These are phyloP conservation scores for Fusarium anguioides DNA, from an alignment of 2,329 filamentous ascomycete species.

Conservation along the genomic window DNA sequence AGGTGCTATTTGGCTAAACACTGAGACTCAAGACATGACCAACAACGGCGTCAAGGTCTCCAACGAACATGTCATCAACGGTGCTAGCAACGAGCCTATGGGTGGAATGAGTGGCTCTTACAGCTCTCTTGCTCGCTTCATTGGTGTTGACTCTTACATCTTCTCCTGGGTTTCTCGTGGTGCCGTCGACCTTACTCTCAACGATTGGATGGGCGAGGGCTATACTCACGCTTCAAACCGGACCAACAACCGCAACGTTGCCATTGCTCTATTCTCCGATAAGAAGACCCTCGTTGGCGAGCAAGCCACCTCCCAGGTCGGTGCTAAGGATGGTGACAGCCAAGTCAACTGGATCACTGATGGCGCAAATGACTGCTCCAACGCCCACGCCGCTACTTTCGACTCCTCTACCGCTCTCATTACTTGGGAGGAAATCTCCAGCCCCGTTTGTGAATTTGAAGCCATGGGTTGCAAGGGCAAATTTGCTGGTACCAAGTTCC, in stretches of 20 bases:
- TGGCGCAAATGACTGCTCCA: conserved; percentile 63
- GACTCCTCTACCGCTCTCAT: conserved; percentile 64
- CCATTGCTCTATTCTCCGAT: conserved; percentile 66
- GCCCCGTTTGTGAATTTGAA: conserved; percentile 65
- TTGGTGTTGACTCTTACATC: conserved; percentile 64
- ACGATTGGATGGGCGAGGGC: conserved; percentile 68
- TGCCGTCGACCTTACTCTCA: conserved; percentile 63
- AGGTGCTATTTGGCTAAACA: conserved; percentile 73
- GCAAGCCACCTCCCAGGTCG: conserved; percentile 65
- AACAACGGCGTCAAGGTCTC: conserved; percentile 67
- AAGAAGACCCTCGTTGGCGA: conserved; percentile 66
- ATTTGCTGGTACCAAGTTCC: conserved; percentile 69
- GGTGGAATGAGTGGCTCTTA: conserved; percentile 73
- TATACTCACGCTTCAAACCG: conserved; percentile 64
- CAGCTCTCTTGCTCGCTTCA: conserved; percentile 66
- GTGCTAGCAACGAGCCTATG: conserved; percentile 67
- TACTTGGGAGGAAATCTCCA: conserved; percentile 70
- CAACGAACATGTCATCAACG: conserved; percentile 71
- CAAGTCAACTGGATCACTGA: conserved; percentile 70
- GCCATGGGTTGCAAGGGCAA: conserved; percentile 70
- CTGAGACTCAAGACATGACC: conserved; percentile 66
- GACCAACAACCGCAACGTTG: conserved; percentile 69
- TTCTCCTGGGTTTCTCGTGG: conserved; percentile 72
- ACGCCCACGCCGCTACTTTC: conserved; percentile 68
- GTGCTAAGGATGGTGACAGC: conserved; percentile 63